Percentiles rank a stretch among this genome's conserved stretches.
phyloP scores from a whole-genome alignment of 768 basidiomycete species.

The Boletus rufocinnamomeus region DNA sequence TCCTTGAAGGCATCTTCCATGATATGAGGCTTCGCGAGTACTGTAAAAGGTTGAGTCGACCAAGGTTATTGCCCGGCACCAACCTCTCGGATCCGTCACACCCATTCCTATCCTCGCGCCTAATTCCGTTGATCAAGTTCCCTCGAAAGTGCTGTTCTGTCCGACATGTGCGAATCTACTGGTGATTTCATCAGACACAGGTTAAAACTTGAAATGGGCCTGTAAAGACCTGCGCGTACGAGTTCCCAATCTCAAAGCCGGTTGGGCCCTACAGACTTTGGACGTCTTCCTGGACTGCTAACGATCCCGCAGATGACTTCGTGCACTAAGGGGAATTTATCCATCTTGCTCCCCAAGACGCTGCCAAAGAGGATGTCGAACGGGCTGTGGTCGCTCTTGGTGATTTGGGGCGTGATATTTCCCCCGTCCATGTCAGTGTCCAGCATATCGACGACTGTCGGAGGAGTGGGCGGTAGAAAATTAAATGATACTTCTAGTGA shows the following conservation, averaged over 20 bases:
- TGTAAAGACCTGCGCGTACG: conserved; percentile 95
- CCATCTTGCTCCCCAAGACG: too few species aligned
- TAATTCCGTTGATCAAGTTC: not conserved
- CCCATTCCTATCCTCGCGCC: too few species aligned
- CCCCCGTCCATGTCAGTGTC: too few species aligned
- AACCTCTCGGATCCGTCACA: not conserved
- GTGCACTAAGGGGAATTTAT: too few species aligned
- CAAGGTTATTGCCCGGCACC: not conserved
- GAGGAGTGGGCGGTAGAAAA: too few species aligned
- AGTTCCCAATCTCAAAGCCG: conserved; percentile 52
- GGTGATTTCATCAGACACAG: conserved; percentile 72
- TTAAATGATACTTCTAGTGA: too few species aligned
- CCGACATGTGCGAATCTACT: conserved; percentile 92
- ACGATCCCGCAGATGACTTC: conserved; percentile 76
- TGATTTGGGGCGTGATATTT: too few species aligned
- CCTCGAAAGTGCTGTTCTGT: conserved; percentile 80
- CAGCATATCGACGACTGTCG: too few species aligned
- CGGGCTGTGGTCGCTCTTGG: too few species aligned
- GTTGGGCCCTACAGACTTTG: not conserved
- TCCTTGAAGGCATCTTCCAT: not conserved
- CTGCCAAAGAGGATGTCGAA: too few species aligned
- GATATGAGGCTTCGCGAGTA: not conserved
- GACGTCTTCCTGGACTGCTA: not conserved
- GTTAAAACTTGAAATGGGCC: conserved; percentile 90
- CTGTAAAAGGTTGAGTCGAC: not conserved